Conservation (phyloP, 2,329 filamentous ascomycete species). For the Xylaria arbuscula region DNA sequence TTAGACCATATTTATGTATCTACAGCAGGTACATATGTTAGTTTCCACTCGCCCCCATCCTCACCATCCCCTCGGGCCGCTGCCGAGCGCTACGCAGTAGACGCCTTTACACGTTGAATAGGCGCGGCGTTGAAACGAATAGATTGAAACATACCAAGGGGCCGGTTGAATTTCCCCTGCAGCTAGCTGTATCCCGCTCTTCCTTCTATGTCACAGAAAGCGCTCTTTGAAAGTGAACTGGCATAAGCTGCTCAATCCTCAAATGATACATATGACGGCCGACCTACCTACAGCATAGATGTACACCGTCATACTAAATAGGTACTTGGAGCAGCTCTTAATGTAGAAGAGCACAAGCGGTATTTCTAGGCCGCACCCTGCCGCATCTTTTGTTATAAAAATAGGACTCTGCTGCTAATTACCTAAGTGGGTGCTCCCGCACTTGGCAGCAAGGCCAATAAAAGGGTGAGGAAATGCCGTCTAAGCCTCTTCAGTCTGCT, state of each 20-base stretch:
- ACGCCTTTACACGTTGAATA: slow-evolving; percentile 36
- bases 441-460: slow-evolving; percentile 32
- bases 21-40: background rate
- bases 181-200: slow-evolving; percentile 21
- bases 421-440: slow-evolving; percentile 29
- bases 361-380: slow-evolving; percentile 24
- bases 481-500: slow-evolving; percentile 37
- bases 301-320: slow-evolving; percentile 1
- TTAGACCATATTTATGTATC: background rate
- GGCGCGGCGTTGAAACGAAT: slow-evolving; percentile 32
- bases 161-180: slow-evolving; percentile 30
- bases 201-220: slow-evolving; percentile 13
- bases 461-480: slow-evolving; percentile 19
- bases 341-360: slow-evolving; percentile 3
- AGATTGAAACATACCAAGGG: slow-evolving; percentile 21
- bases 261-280: slow-evolving; percentile 20
- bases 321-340: slow-evolving; percentile 8
- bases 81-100: slow-evolving; percentile 40
- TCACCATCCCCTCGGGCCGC: slow-evolving; percentile 35
- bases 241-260: slow-evolving; percentile 20
- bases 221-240: slow-evolving; percentile 4
- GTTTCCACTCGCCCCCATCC: slow-evolving; percentile 34
- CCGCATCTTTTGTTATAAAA: slow-evolving; percentile 34
- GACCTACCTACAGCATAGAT: slow-evolving; percentile 12
- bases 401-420: slow-evolving; percentile 38